Evolutionary conservation across 495 filamentous ascomycete species (phyloP).

Genomic region (Xylaria grammica): DNA sequence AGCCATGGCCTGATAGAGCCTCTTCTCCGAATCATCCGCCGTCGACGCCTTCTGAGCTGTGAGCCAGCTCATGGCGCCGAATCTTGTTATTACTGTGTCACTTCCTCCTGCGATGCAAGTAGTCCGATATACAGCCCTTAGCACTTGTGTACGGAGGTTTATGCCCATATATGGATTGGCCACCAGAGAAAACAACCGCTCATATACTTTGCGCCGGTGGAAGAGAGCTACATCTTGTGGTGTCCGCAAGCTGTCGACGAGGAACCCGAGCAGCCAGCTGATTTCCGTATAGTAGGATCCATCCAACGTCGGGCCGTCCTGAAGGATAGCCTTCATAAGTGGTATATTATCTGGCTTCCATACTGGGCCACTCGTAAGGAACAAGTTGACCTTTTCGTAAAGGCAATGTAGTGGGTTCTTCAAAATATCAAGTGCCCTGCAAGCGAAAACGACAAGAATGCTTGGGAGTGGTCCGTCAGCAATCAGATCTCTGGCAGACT

Average conservation of each 20-base stretch:
- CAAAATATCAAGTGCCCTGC: constrained; percentile 69
- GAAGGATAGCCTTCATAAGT: constrained; percentile 73
- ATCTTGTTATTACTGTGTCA: constrained; percentile 82
- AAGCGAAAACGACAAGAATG: constrained; percentile 74
- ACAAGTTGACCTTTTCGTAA: constrained; percentile 85
- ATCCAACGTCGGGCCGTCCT: constrained; percentile 71
- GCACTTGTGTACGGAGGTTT: constrained; percentile 66
- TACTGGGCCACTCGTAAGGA: constrained; percentile 73
- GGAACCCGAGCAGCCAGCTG: constrained; percentile 78
- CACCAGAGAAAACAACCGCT: constrained; percentile 75
- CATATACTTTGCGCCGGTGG: constrained; percentile 78
- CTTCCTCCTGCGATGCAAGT: constrained; percentile 77
- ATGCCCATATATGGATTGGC: constrained; percentile 66
- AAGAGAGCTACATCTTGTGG: constrained; percentile 78
- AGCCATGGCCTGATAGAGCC: constrained; percentile 62
- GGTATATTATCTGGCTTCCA: constrained; percentile 80
- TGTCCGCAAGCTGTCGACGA: constrained; percentile 66
- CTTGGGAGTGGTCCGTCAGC: constrained; percentile 68
- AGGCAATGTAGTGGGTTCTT: constrained; percentile 79
- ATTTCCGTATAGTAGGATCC: constrained; percentile 77
- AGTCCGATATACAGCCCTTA: constrained; percentile 74
- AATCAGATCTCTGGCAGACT: constrained; percentile 66
- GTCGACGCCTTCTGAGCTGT: constrained; percentile 55
- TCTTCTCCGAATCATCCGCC: constrained; percentile 48
- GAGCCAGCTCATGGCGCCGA: constrained; percentile 83